phyloP scores from a whole-genome alignment of 139 green algal species.

The Volvox africanus region DNA sequence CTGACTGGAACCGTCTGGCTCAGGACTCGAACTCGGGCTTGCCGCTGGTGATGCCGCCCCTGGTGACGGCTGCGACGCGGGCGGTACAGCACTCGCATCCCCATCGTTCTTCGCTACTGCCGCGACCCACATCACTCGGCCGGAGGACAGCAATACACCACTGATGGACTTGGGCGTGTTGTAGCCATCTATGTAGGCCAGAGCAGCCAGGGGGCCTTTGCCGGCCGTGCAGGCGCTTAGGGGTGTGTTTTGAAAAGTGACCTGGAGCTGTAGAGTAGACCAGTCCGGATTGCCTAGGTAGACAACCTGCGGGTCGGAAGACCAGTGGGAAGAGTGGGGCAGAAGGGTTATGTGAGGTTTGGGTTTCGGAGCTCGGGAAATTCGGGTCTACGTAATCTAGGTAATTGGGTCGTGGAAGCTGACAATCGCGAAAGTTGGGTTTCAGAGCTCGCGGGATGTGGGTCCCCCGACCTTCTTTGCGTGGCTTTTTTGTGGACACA shows the following conservation, averaged over 20 bases:
- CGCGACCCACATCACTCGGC: neutral
- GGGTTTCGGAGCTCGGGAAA: too few relatives aligned
- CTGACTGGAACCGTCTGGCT: neutral
- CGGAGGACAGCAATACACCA: neutral
- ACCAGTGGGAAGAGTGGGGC: too few relatives aligned
- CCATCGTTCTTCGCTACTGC: neutral
- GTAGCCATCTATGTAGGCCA: constrained; percentile 34
- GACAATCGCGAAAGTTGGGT: too few relatives aligned
- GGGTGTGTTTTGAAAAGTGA: neutral
- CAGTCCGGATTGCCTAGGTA: constrained; percentile 35
- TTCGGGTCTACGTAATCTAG: too few relatives aligned
- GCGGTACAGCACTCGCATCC: neutral
- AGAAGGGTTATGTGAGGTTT: too few relatives aligned
- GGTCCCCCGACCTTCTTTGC: too few relatives aligned
- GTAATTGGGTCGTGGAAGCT: too few relatives aligned
- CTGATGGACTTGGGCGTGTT: neutral
- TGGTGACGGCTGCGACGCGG: neutral
- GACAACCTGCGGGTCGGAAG: constrained; percentile 1
- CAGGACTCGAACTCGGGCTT: neutral
- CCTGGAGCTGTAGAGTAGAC: neutral
- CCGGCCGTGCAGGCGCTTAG: neutral
- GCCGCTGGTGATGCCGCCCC: too few relatives aligned
- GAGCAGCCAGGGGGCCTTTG: neutral
- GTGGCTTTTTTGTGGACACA: too few relatives aligned
- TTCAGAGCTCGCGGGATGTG: too few relatives aligned